phyloP scores from a whole-genome alignment of 768 basidiomycete species.

The Hygrocybe coccinea region DNA sequence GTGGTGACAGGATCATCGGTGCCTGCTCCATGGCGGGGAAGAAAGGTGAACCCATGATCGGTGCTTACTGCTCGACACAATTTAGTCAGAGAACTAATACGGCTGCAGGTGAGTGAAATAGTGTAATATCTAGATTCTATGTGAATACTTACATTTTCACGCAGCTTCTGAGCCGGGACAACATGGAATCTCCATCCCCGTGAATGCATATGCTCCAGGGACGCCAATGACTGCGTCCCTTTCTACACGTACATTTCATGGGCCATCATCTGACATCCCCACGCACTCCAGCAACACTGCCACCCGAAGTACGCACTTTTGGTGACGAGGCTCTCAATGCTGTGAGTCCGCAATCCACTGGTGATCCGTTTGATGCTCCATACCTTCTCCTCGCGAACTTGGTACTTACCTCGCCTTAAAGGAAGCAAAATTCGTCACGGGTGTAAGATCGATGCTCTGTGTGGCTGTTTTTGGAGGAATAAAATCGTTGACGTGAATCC shows the following conservation, averaged over 20 bases:
- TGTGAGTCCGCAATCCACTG: not conserved
- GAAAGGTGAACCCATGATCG: slow-evolving; percentile 23
- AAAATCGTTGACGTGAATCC: too few species aligned
- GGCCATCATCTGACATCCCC: not conserved
- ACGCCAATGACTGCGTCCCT: not conserved
- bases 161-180: slow-evolving; percentile 21
- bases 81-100: slow-evolving; percentile 33
- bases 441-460: too few species aligned
- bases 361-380: slow-evolving; percentile 10
- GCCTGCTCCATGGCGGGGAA: slow-evolving; percentile 27
- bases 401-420: slow-evolving; percentile 32
- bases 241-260: not conserved
- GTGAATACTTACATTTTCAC: too few species aligned
- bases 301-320: too few species aligned
- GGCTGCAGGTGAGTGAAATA: slow-evolving; percentile 7
- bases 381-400: slow-evolving; percentile 28
- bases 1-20: not conserved
- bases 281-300: not conserved
- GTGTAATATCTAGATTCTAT: not conserved
- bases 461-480: too few species aligned
- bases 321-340: too few species aligned
- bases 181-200: slow-evolving; percentile 28
- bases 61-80: slow-evolving; percentile 35
- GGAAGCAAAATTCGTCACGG: slow-evolving; percentile 18
- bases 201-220: slow-evolving; percentile 30